Conservation (phyloP, 768 basidiomycete species). For the Lactifluus pinguis region DNA sequence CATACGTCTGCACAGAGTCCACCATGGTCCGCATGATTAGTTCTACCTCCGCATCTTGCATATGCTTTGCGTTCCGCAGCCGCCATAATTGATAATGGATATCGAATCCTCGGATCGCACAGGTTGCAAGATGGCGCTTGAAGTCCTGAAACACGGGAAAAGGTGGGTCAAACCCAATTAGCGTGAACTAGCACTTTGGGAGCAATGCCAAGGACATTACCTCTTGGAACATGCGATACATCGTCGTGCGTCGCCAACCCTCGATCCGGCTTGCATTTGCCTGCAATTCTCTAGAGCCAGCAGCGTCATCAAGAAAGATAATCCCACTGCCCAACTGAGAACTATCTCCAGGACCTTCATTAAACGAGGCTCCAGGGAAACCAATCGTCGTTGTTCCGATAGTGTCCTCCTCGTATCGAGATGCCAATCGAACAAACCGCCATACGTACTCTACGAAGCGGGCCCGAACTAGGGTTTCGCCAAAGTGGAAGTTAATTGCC, state of each 20-base stretch:
- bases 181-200: neutral
- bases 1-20: constrained; percentile 67
- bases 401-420: constrained; percentile 83
- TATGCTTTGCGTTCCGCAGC: constrained; percentile 60
- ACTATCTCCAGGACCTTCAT: constrained; percentile 33
- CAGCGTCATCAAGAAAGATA: constrained; percentile 63
- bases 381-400: constrained; percentile 68
- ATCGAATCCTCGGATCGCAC: constrained; percentile 73
- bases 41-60: constrained; percentile 66
- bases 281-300: constrained; percentile 58
- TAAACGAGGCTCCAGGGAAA: constrained; percentile 50
- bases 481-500: constrained; percentile 87
- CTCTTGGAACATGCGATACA: constrained; percentile 61
- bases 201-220: constrained; percentile 31
- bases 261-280: constrained; percentile 81
- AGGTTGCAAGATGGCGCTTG: constrained; percentile 39
- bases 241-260: constrained; percentile 81
- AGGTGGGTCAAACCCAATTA: neutral
- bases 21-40: constrained; percentile 67
- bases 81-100: constrained; percentile 78
- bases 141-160: constrained; percentile 48
- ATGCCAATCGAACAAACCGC: constrained; percentile 83
- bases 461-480: constrained; percentile 79
- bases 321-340: constrained; percentile 71
- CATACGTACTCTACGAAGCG: constrained; percentile 84